Base-by-base conservation (phyloP, 805 yeast species). In the Candida gorgasii region DNA sequence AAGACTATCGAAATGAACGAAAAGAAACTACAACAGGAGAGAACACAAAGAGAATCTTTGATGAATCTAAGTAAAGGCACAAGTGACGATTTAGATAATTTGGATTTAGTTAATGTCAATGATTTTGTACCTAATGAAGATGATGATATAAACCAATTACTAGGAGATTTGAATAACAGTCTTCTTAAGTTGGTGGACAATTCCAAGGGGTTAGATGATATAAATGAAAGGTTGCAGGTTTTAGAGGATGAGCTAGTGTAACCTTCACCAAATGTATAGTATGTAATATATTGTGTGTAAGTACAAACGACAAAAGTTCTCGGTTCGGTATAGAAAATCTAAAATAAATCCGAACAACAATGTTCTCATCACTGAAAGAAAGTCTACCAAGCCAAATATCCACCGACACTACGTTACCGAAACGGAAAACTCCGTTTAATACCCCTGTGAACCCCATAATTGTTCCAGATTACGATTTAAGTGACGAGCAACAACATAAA, bases 401-500 rank as follows among this genome's bases (percentile, higher is more conserved):
- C 9, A 14, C 36, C 17, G 24, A 22, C n/a, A 5, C 31, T 22
- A 4, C 24, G 9, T 59, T 55, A 33, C 55, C 65, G 27, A 68
- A 66, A 49, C 52, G 74, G 40, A 60, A 63, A 39, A 56, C 50
- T 3, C 76, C 76, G 2, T 70, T 70, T 45, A 71, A 65, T 18
- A 46, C 58, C 13, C 76, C 76, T 3, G 44, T 67, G 12, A 54
- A 62, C 40, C 68, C 72, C 5, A 53, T 63, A 22, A 54, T 51
- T 41, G 53, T 59, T 3, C 71, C 72, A 0, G 57, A 37, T 3
- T 51, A 56, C 35, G 61, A 63, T 40, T 54, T 69, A 40, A 46
- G 57, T 3, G 52, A 50, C 16, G 63, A 59, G 19, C 64, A 69
- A 48, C 53, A 63, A 43, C 53, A 49, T 15, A 65, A 63, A 43